Conservation (phyloP, 495 filamentous ascomycete species). For the Trichocladium uniseriatum region DNA sequence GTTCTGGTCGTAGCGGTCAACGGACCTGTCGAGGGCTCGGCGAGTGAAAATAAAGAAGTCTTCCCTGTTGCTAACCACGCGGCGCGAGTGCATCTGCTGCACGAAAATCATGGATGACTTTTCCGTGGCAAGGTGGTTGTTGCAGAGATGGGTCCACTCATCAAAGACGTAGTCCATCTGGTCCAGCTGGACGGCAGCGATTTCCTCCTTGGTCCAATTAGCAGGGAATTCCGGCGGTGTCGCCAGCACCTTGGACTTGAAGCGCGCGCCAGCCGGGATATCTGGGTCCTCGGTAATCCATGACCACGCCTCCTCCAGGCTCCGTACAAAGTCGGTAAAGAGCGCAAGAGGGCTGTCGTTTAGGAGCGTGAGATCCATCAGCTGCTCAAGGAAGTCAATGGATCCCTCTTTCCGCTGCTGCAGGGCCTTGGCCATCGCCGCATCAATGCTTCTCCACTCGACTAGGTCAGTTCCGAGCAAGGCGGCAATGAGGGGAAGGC, state of each 20-base stretch:
- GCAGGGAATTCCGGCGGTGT: constrained; percentile 43
- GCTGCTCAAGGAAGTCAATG: constrained; percentile 61
- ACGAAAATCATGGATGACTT: constrained; percentile 70
- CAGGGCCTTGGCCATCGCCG: constrained; percentile 62
- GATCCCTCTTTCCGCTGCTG: constrained; percentile 55
- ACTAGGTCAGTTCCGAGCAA: constrained; percentile 63
- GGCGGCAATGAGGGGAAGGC: constrained; percentile 63
- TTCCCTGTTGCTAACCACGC: constrained; percentile 60
- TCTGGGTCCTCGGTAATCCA: constrained; percentile 71
- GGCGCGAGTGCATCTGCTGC: constrained; percentile 65
- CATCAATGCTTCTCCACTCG: constrained; percentile 73
- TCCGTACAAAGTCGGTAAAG: constrained; percentile 77
- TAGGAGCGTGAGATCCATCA: constrained; percentile 69
- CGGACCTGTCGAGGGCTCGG: constrained; percentile 68
- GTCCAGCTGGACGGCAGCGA: constrained; percentile 45
- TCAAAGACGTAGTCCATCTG: constrained; percentile 91
- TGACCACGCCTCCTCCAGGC: constrained; percentile 66
- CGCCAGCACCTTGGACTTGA: constrained; percentile 64
- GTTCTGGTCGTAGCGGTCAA: constrained; percentile 62
- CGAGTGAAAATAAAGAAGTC: constrained; percentile 72
- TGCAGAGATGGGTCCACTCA: constrained; percentile 82
- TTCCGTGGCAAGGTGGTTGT: constrained; percentile 59
- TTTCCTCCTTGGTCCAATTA: constrained; percentile 15
- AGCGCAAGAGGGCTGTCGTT: constrained; percentile 66
- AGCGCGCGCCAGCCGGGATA: constrained; percentile 51